Conservation (phyloP, 441 rosid species). For the Syzygium malaccense region DNA sequence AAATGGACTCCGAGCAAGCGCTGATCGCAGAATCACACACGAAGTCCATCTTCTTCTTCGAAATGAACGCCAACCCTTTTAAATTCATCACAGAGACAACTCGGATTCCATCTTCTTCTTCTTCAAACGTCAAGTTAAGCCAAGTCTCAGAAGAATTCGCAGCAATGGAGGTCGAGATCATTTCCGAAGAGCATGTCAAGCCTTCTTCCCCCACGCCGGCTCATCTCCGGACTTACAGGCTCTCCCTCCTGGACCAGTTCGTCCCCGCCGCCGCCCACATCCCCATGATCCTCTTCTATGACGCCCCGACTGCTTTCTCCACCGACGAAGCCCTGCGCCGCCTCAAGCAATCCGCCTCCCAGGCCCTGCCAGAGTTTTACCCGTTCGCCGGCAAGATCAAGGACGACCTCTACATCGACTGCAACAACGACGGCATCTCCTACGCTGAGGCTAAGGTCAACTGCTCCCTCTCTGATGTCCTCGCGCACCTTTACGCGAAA, state of each 20-base stretch:
- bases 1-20: not conserved
- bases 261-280: slow-evolving; percentile 3
- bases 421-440: slow-evolving; percentile 23
- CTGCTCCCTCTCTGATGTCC: slow-evolving; percentile 16
- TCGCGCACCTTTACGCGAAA: slow-evolving; percentile 5
- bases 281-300: slow-evolving; percentile 22
- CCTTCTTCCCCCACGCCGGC: slow-evolving; percentile 15
- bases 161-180: slow-evolving; percentile 9
- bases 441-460: slow-evolving; percentile 17
- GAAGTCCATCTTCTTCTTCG: not conserved
- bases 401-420: slow-evolving; percentile 20
- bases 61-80: not conserved
- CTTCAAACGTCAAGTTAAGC: not conserved
- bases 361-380: slow-evolving; percentile 22
- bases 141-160: not conserved
- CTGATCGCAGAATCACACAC: not conserved
- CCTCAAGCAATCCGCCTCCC: slow-evolving; percentile 18
- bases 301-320: not conserved
- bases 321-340: not conserved
- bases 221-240: slow-evolving; percentile 10
- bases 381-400: slow-evolving; percentile 23
- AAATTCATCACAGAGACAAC: not conserved
- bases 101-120: not conserved
- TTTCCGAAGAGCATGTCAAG: not conserved
- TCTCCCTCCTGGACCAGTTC: slow-evolving; percentile 24